phyloP scores from a whole-genome alignment of 1,284 basidiomycete species.

The Marasmius sp. region DNA sequence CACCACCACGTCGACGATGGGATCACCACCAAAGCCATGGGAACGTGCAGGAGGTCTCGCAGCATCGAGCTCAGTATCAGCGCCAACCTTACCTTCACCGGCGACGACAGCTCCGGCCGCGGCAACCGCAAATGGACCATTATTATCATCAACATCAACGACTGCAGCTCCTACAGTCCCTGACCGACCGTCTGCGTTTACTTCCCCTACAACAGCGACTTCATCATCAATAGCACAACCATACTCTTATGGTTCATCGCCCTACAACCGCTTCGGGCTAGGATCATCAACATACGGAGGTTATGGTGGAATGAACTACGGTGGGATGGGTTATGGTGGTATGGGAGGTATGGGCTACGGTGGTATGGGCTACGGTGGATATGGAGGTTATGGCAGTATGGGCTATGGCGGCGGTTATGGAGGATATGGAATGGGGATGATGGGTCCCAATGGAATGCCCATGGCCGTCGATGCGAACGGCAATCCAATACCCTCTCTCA shows the following conservation, averaged over 20 bases:
- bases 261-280: slow-evolving; percentile 33
- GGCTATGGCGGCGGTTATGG: slow-evolving; percentile 36
- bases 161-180: slow-evolving; percentile 38
- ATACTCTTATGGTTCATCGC: slow-evolving; percentile 34
- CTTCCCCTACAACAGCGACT: slow-evolving; percentile 23
- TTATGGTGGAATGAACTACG: slow-evolving; percentile 27
- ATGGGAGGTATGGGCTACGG: slow-evolving; percentile 23
- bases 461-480: slow-evolving; percentile 45
- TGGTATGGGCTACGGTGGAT: slow-evolving; percentile 29
- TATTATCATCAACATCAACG: slow-evolving; percentile 20
- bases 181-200: slow-evolving; percentile 44
- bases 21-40: slow-evolving; percentile 86
- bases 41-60: slow-evolving; percentile 50
- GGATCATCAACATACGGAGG: slow-evolving; percentile 22
- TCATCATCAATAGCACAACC: slow-evolving; percentile 28
- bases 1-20: slow-evolving; percentile 49
- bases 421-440: slow-evolving; percentile 31
- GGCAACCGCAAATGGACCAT: slow-evolving; percentile 18
- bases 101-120: slow-evolving; percentile 14
- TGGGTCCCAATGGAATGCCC: slow-evolving; percentile 47
- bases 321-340: slow-evolving; percentile 13
- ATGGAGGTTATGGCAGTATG: slow-evolving; percentile 38
- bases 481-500: slow-evolving; percentile 61
- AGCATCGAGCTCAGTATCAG: slow-evolving; percentile 18
- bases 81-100: slow-evolving; percentile 24